A percentile compares a stretch with the other conserved stretches of the same genome.
Evolutionary conservation across 352 stramenopile species (phyloP).

Genomic region (Elongisporangium undulatum): DNA sequence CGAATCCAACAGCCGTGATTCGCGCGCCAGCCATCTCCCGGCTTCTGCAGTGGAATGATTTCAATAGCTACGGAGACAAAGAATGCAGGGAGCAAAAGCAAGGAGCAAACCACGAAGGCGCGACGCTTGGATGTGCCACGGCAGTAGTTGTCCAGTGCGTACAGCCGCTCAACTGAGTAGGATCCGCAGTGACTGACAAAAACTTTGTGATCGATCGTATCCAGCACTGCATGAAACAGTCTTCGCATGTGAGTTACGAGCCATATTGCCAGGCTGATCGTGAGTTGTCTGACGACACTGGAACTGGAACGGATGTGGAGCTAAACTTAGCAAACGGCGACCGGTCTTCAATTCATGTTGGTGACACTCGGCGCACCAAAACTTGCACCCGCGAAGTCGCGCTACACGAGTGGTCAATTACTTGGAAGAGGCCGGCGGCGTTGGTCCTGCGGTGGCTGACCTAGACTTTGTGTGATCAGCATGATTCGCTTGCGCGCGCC

Average conservation of each 20-base stretch:
- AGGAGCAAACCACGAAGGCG: constrained; percentile 6
- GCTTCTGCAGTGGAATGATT: constrained; percentile 14
- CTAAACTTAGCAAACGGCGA: background rate
- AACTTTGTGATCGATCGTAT: background rate
- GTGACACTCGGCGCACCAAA: too few species aligned
- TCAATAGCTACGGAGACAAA: constrained; percentile 8
- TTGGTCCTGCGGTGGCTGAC: too few species aligned
- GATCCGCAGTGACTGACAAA: constrained; percentile 15
- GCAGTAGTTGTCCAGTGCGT: constrained; percentile 17
- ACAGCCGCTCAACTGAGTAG: constrained; percentile 16
- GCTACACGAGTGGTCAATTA: too few species aligned
- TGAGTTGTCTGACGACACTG: background rate
- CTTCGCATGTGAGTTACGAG: background rate
- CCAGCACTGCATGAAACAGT: background rate
- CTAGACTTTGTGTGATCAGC: too few species aligned
- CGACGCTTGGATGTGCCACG: constrained; percentile 2
- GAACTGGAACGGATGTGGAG: background rate
- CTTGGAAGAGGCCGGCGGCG: too few species aligned
- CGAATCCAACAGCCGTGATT: constrained; percentile 25
- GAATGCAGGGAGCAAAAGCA: constrained; percentile 11
- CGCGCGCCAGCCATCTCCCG: constrained; percentile 13
- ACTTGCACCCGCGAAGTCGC: too few species aligned
- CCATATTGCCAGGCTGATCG: background rate
- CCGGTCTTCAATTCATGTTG: too few species aligned
- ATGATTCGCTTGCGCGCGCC: too few species aligned